phyloP scores from a whole-genome alignment of 2,329 filamentous ascomycete genomes.

The Exophiala xenobiotica region DNA sequence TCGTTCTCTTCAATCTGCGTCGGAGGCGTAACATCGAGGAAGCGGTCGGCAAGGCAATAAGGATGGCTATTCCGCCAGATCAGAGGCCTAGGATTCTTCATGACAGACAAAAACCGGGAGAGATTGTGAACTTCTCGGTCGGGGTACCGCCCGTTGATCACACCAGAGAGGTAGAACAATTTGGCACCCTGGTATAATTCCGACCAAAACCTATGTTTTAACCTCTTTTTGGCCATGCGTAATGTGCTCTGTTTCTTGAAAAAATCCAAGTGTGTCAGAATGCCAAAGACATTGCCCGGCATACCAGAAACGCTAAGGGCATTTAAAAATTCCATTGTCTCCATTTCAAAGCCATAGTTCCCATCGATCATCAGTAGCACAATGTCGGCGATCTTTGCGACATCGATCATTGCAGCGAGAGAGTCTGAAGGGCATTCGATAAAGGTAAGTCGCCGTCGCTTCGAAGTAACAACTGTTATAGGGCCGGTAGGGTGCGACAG shows the following conservation, averaged over 20 bases:
- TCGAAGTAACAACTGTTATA: constrained; percentile 93
- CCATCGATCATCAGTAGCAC: constrained; percentile 97
- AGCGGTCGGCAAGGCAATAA: constrained; percentile 89
- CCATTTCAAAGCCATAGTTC: constrained; percentile 99
- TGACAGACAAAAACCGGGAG: constrained; percentile 91
- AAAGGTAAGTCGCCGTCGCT: constrained; percentile 91
- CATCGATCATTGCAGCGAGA: constrained; percentile 92
- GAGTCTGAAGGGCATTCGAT: constrained; percentile 94
- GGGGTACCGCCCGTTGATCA: constrained; percentile 94
- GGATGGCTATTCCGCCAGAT: constrained; percentile 96
- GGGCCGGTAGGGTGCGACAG: constrained; percentile 86
- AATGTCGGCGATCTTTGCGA: constrained; percentile 96
- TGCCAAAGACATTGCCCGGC: constrained; percentile 97
- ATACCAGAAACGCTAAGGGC: constrained; percentile 91
- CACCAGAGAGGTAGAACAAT: constrained; percentile 92
- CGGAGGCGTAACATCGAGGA: constrained; percentile 91
- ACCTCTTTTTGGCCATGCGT: constrained; percentile 89
- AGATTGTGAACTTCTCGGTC: constrained; percentile 96
- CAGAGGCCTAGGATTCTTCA: constrained; percentile 97
- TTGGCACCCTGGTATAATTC: constrained; percentile 97
- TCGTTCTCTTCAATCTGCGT: constrained; percentile 84
- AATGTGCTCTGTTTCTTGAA: constrained; percentile 92
- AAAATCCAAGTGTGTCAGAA: constrained; percentile 91
- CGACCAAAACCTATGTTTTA: constrained; percentile 96
- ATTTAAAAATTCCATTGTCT: constrained; percentile 99